phyloP scores from a whole-genome alignment of 2,329 filamentous ascomycete genomes.

The Colletotrichum melonis region DNA sequence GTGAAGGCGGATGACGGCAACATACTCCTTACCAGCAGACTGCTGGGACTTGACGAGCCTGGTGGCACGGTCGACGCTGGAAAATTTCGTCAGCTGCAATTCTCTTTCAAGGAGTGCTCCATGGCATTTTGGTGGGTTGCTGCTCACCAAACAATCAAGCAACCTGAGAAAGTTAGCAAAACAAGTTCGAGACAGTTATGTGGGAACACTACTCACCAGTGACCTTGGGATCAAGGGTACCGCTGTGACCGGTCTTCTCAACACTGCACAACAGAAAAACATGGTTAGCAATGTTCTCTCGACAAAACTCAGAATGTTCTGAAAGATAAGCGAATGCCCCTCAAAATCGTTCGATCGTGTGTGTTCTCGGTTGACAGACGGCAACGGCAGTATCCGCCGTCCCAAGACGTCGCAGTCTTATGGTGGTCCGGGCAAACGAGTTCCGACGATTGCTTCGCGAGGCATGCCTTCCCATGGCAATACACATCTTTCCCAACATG shows the following conservation, averaged over 20 bases:
- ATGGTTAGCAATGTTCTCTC: neutral
- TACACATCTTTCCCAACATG: neutral
- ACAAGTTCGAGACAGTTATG: constrained; percentile 79
- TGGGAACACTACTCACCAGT: constrained; percentile 73
- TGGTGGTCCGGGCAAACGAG: neutral
- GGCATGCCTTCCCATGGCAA: neutral
- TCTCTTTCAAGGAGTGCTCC: constrained; percentile 2
- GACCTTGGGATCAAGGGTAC: constrained; percentile 98
- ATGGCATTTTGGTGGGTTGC: neutral
- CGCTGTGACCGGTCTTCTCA: constrained; percentile 98
- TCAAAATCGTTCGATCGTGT: constrained; percentile 3
- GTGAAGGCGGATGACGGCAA: constrained; percentile 93
- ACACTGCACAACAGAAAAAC: constrained; percentile 60
- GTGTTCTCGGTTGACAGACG: constrained; percentile 1
- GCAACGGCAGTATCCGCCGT: constrained; percentile 1
- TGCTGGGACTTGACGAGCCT: constrained; percentile 99
- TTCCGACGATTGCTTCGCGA: neutral
- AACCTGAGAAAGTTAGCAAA: constrained; percentile 41
- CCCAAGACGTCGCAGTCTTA: neutral
- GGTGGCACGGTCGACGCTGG: constrained; percentile 87
- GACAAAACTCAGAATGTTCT: neutral
- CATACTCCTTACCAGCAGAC: constrained; percentile 98
- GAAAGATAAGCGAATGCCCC: neutral
- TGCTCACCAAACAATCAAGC: constrained; percentile 36
- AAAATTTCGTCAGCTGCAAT: neutral